Conservation (phyloP, 1,139 yeast species). For the Candida gigantensis region DNA sequence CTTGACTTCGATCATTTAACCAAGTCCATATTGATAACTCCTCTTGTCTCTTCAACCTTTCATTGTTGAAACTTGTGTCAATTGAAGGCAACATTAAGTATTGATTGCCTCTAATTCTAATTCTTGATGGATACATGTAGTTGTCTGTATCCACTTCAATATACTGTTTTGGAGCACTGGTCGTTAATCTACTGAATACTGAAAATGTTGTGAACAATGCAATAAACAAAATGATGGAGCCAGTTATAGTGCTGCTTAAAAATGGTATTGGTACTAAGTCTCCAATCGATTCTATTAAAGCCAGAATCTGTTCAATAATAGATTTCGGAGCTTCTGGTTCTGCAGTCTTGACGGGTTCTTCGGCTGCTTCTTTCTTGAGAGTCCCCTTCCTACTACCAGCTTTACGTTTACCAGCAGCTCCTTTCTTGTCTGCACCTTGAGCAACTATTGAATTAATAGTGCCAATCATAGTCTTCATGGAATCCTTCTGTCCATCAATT, state of each 20-base stretch:
- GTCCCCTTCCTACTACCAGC: slow-evolving; percentile 23
- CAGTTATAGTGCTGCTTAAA: slow-evolving; percentile 26
- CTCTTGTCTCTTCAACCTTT: slow-evolving; percentile 39
- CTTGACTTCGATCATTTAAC: slow-evolving; percentile 59
- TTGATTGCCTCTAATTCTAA: slow-evolving; percentile 42
- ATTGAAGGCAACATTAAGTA: slow-evolving; percentile 49
- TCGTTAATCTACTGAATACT: slow-evolving; percentile 10
- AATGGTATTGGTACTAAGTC: slow-evolving; percentile 30
- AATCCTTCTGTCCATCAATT: slow-evolving; percentile 82
- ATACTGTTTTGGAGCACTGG: not conserved
- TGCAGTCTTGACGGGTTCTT: slow-evolving; percentile 7
- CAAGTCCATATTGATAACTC: slow-evolving; percentile 81
- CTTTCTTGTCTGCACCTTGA: slow-evolving; percentile 14
- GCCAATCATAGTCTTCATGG: slow-evolving; percentile 59
- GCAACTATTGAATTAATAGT: slow-evolving; percentile 53
- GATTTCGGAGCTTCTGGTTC: slow-evolving; percentile 11
- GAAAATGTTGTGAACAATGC: slow-evolving; percentile 16
- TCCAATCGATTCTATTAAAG: slow-evolving; percentile 32
- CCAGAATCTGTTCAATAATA: slow-evolving; percentile 23
- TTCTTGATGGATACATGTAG: slow-evolving; percentile 14
- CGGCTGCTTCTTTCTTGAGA: slow-evolving; percentile 17
- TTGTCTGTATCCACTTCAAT: slow-evolving; percentile 14
- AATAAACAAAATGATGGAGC: slow-evolving; percentile 21
- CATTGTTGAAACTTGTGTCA: slow-evolving; percentile 40
- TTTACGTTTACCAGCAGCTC: slow-evolving; percentile 23